Conservation (phyloP, 2,329 filamentous ascomycete genomes). For the Fusarium sp. region DNA sequence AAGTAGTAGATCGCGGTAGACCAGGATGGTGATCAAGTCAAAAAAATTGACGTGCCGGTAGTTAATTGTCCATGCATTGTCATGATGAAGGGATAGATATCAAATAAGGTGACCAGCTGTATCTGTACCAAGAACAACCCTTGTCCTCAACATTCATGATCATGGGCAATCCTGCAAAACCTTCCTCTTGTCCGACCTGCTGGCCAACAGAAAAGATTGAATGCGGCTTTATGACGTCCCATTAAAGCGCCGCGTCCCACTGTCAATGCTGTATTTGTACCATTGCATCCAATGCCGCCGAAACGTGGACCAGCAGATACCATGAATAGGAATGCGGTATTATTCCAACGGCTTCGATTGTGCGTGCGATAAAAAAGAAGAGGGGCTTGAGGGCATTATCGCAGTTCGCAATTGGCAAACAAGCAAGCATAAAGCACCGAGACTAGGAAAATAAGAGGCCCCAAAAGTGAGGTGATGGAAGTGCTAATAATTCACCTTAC, state of each 20-base stretch:
- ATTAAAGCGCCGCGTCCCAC: constrained; percentile 29
- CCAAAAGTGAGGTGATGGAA: constrained; percentile 28
- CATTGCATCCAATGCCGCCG: constrained; percentile 37
- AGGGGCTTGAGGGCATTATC: constrained; percentile 32
- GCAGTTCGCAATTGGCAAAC: constrained; percentile 6
- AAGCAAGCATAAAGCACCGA: constrained; percentile 42
- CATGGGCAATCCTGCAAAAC: neutral
- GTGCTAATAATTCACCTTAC: constrained; percentile 41
- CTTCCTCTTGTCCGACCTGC: constrained; percentile 12
- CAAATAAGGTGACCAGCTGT: neutral
- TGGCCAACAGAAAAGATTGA: constrained; percentile 16
- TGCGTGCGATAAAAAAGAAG: constrained; percentile 26
- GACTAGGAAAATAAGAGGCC: constrained; percentile 27
- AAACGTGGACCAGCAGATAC: constrained; percentile 31
- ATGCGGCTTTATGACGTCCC: constrained; percentile 39
- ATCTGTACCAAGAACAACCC: constrained; percentile 1
- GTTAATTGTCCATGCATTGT: neutral
- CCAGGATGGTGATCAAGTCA: constrained; percentile 16
- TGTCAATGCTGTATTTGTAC: constrained; percentile 17
- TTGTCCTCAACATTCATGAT: constrained; percentile 2
- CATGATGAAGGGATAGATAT: neutral
- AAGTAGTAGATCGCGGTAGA: constrained; percentile 21
- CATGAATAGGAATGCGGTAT: constrained; percentile 36
- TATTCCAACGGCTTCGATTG: constrained; percentile 37
- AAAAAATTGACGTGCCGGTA: constrained; percentile 7